Conservation (phyloP, 768 basidiomycete genomes). For the Astraeus odoratus region DNA sequence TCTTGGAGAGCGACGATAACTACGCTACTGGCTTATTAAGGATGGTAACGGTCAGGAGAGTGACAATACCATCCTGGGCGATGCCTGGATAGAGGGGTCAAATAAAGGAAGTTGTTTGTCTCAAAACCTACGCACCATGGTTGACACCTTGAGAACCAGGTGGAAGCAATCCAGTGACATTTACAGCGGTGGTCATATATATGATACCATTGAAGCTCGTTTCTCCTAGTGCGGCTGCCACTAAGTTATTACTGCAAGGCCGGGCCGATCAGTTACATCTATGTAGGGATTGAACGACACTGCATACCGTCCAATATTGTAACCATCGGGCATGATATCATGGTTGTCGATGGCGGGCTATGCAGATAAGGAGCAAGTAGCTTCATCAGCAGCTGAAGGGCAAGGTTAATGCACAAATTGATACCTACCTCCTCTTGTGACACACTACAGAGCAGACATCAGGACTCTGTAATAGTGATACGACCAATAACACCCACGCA, state of each 20-base stretch:
- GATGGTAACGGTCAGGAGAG: conserved; percentile 48
- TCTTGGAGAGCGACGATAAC: no score
- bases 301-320: conserved; percentile 39
- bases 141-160: conserved; percentile 47
- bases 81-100: conserved; percentile 35
- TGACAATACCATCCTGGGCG: conserved; percentile 51
- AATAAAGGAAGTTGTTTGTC: neutral
- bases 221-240: conserved; percentile 30
- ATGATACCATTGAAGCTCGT: conserved; percentile 36
- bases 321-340: conserved; percentile 40
- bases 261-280: neutral
- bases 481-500: conserved; percentile 33
- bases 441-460: conserved; percentile 25
- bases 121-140: conserved; percentile 33
- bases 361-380: neutral
- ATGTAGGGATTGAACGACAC: neutral
- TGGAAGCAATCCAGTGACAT: conserved; percentile 48
- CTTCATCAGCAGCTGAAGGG: neutral
- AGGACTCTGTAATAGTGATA: neutral
- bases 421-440: conserved; percentile 38
- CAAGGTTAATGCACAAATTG: neutral
- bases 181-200: conserved; percentile 40
- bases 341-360: conserved; percentile 31
- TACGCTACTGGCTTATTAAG: neutral
- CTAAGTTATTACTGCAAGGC: conserved; percentile 31